Conservation (phyloP, 768 basidiomycete genomes). For the Calocybe indica region DNA sequence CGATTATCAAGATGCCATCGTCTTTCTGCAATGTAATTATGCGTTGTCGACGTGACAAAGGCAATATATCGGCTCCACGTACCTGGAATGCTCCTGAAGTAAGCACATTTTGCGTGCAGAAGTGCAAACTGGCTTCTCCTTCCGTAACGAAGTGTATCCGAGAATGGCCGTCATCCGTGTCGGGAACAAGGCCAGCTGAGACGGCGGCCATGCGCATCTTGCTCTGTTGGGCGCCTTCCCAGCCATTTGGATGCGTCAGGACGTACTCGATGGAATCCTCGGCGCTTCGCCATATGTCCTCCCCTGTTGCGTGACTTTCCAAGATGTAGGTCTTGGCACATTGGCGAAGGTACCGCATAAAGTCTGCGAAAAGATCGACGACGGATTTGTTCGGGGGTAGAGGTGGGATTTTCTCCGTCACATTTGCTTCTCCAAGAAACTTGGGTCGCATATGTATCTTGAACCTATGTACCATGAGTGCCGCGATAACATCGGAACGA, state of each 20-base stretch:
- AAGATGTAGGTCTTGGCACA: slow-evolving; percentile 32
- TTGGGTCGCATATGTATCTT: slow-evolving; percentile 27
- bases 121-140: slow-evolving; percentile 55
- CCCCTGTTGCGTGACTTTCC: slow-evolving; percentile 31
- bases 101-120: slow-evolving; percentile 37
- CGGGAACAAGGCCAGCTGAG: slow-evolving; percentile 40
- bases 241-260: slow-evolving; percentile 53
- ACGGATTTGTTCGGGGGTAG: slow-evolving; percentile 30
- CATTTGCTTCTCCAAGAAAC: neutral
- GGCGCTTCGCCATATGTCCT: slow-evolving; percentile 27
- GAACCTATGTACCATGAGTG: slow-evolving; percentile 18
- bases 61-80: neutral
- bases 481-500: neutral
- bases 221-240: slow-evolving; percentile 52
- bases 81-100: slow-evolving; percentile 29
- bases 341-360: slow-evolving; percentile 32
- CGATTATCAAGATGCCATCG: slow-evolving; percentile 44
- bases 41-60: neutral
- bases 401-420: slow-evolving; percentile 24
- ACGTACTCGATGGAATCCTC: slow-evolving; percentile 36
- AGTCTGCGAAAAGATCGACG: slow-evolving; percentile 36
- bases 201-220: slow-evolving; percentile 48
- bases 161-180: slow-evolving; percentile 28
- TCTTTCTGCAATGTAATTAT: slow-evolving; percentile 23
- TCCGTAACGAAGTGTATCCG: slow-evolving; percentile 54